Evolutionary conservation across 495 filamentous ascomycete species (phyloP).

Genomic region (Eremomyces bilateralis): DNA sequence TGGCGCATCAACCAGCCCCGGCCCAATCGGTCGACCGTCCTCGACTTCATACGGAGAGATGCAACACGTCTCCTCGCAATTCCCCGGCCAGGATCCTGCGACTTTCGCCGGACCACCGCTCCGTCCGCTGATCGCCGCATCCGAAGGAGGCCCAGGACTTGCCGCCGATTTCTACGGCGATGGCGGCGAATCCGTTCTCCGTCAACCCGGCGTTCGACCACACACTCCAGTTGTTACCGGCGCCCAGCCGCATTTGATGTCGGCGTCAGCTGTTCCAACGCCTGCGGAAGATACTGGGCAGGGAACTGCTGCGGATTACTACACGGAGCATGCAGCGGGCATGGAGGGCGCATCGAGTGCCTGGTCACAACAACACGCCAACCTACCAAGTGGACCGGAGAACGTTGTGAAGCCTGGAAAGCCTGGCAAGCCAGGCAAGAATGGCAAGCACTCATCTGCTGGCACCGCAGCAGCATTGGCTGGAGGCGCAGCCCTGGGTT

Average conservation of each 20-base stretch:
- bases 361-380: too few relatives aligned
- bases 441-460: constrained; percentile 3
- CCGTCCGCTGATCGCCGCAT: constrained; percentile 23
- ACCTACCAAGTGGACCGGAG: too few relatives aligned
- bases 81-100: constrained; percentile 33
- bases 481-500: constrained; percentile 14
- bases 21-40: constrained; percentile 14
- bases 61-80: constrained; percentile 35
- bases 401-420: too few relatives aligned
- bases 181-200: constrained; percentile 37
- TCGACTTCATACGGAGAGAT: neutral
- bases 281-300: constrained; percentile 20
- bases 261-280: constrained; percentile 11
- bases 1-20: constrained; percentile 12
- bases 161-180: constrained; percentile 48
- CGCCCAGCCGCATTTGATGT: constrained; percentile 20
- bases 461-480: constrained; percentile 8
- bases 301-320: constrained; percentile 22
- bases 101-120: constrained; percentile 19
- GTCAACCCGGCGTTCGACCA: constrained; percentile 37
- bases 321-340: too few relatives aligned
- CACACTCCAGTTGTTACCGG: constrained; percentile 29
- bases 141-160: constrained; percentile 24
- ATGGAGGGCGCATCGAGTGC: too few relatives aligned
- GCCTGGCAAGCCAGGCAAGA: constrained; percentile 3